Conservation (phyloP, 306 rosid species). For the Quercus engelmannii region DNA sequence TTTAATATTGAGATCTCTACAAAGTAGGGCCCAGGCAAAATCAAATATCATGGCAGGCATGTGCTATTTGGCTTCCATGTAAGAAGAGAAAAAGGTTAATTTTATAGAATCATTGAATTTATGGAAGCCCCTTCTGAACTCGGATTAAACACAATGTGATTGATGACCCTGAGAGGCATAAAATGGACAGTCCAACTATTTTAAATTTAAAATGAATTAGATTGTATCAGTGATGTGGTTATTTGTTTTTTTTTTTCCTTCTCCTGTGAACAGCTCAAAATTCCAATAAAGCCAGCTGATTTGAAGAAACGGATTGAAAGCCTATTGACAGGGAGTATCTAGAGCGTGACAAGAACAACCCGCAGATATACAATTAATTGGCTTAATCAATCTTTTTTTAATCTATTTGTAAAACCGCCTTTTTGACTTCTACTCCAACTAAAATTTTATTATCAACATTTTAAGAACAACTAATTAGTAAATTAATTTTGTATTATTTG, state of each 20-base stretch:
- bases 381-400: constrained; percentile 47
- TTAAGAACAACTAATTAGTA: no score
- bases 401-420: constrained; percentile 15
- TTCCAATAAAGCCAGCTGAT: constrained; percentile 95
- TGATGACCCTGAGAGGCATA: no score
- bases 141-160: no score
- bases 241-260: not conserved
- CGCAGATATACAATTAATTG: constrained; percentile 96
- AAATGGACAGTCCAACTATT: no score
- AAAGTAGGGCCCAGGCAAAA: not conserved
- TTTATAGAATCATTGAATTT: not conserved
- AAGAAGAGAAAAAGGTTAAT: not conserved
- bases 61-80: not conserved
- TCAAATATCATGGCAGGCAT: not conserved
- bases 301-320: constrained; percentile 99
- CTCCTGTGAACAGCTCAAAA: constrained; percentile 65
- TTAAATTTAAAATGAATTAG: not conserved
- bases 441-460: no score
- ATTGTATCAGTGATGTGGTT: constrained; percentile 10
- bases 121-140: not conserved
- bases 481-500: no score
- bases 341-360: constrained; percentile 97
- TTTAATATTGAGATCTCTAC: not conserved
- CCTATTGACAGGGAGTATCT: constrained; percentile 92
- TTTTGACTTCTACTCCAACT: no score